Percentiles rank a stretch among this genome's conserved stretches.
Evolutionary conservation across 345 rosid species (phyloP).

Genomic region (Streptanthus diversifolius): DNA sequence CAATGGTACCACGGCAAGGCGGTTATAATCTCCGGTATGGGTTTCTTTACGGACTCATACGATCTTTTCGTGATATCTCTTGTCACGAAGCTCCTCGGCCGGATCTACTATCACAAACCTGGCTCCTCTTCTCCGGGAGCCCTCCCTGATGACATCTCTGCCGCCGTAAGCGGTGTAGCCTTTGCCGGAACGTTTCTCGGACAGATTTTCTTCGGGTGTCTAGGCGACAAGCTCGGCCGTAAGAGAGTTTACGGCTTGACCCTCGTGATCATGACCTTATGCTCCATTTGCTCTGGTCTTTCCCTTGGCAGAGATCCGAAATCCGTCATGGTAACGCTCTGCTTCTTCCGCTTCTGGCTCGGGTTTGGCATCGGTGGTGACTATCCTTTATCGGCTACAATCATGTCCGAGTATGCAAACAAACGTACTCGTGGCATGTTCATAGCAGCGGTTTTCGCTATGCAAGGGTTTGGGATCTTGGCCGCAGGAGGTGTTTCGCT

Average conservation of each 20-base stretch:
- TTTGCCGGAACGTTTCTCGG: conserved; percentile 68
- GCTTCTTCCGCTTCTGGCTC: conserved; percentile 85
- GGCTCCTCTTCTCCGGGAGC: conserved; percentile 51
- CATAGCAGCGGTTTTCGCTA: conserved; percentile 68
- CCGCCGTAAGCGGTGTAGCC: conserved; percentile 77
- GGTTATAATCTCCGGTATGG: conserved; percentile 73
- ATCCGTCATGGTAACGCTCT: conserved; percentile 55
- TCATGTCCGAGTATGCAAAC: conserved; percentile 82
- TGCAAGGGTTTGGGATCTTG: conserved; percentile 82
- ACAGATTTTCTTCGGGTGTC: conserved; percentile 82
- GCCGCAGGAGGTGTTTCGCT: conserved; percentile 55
- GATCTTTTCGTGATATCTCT: conserved; percentile 77
- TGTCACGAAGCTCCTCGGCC: conserved; percentile 68
- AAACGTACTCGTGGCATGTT: conserved; percentile 74
- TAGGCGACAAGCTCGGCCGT: conserved; percentile 78
- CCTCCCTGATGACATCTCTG: conserved; percentile 50
- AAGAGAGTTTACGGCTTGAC: conserved; percentile 67
- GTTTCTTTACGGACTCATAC: conserved; percentile 80
- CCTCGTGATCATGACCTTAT: conserved; percentile 55
- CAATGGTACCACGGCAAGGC: conserved; percentile 62
- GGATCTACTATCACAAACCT: conserved; percentile 52
- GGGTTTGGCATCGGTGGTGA: conserved; percentile 89
- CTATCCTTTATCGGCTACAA: conserved; percentile 82
- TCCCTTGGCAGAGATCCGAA: conserved; percentile 44
- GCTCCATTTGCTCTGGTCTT: conserved; percentile 60